Evolutionary conservation across 257 asterid species (phyloP), one percentile per base, ranked within the genome.

Genomic region (Salvia miltiorrhiza): DNA sequence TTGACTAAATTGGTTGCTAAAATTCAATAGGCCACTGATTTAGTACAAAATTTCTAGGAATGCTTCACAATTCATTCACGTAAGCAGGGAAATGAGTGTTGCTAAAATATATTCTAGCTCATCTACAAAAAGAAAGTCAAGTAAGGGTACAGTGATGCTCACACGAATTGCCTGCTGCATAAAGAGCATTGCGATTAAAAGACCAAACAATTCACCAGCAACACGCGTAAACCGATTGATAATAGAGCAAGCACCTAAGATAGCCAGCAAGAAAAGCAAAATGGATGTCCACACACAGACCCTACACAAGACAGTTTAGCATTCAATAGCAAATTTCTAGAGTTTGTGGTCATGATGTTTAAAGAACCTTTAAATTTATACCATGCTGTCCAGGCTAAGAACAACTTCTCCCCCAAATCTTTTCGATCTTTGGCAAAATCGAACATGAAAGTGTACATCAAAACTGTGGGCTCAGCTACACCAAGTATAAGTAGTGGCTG

Each of bases 111-210:
- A 53, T 63, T 16, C 50, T 33, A 17, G 70, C 33, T 63, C 30
- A 10, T 26, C 60, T 19, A 52, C 3, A 53, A 48, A 41, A 56
- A 32, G 47, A 60, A 40, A 57, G 41, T 16, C 44, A 55, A 47
- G 49, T 50, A 48, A 76, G 20, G 37, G 44, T 28, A 55, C 76
- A 43, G 52, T 64, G 30, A 72, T 63, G 80, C 94, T 81, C 85
- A 93, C 98, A 71, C 93, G 86, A 73, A 94, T 91, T 0, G 99
- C 97, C 80, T 94, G 93, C 79, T 94, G 99, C 97, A 94, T 87
- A 71, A 94, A 94, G 77, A 94, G 97, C 97, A 91, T 89, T 52
- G 99, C 97, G 40, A 94, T 91, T 64, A 94, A 80, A 63, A 94
- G 92, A 53, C 99, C 99, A 53, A 94, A 94, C 70, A 94, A 65